phyloP scores from a whole-genome alignment of 2,329 filamentous ascomycete species.

The Fusarium agapanthi region DNA sequence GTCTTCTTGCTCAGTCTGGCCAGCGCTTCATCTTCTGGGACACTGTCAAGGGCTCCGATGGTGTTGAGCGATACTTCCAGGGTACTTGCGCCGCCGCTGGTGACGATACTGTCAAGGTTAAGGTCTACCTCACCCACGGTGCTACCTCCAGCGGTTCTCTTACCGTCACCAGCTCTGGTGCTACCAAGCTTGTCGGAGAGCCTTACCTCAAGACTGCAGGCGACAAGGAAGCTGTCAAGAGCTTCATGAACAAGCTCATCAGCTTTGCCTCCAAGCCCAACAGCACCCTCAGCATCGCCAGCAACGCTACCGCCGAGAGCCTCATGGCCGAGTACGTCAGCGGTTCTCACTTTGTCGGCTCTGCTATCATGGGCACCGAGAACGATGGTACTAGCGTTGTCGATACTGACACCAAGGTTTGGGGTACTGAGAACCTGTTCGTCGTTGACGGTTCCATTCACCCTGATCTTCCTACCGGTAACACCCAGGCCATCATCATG shows the following conservation, averaged over 20 bases:
- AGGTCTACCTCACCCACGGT: conserved; percentile 61
- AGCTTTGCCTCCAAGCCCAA: conserved; percentile 70
- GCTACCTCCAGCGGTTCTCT: conserved; percentile 57
- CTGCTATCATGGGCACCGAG: conserved; percentile 67
- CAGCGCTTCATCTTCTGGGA: conserved; percentile 60
- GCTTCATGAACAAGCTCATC: conserved; percentile 67
- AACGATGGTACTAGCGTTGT: conserved; percentile 67
- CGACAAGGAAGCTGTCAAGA: conserved; percentile 55
- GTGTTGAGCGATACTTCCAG: conserved; percentile 51
- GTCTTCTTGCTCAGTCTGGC: conserved; percentile 55
- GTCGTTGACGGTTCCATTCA: conserved; percentile 75
- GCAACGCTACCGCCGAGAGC: conserved; percentile 54
- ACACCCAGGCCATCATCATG: conserved; percentile 73
- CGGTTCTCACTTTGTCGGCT: conserved; percentile 65
- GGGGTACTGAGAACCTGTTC: conserved; percentile 73
- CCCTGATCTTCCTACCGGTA: conserved; percentile 73
- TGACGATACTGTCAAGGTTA: conserved; percentile 54
- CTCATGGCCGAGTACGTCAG: conserved; percentile 64
- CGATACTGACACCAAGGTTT: conserved; percentile 70
- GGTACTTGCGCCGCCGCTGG: conserved; percentile 56
- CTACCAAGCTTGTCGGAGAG: conserved; percentile 52
- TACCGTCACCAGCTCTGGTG: conserved; percentile 50
- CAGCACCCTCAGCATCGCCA: conserved; percentile 61
- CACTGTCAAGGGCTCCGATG: conserved; percentile 51
- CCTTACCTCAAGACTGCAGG: conserved; percentile 48